Evolutionary conservation across 2,329 filamentous ascomycete species (phyloP), one percentile per base, ranked within the genome.

Genomic region (Cytospora mali): DNA sequence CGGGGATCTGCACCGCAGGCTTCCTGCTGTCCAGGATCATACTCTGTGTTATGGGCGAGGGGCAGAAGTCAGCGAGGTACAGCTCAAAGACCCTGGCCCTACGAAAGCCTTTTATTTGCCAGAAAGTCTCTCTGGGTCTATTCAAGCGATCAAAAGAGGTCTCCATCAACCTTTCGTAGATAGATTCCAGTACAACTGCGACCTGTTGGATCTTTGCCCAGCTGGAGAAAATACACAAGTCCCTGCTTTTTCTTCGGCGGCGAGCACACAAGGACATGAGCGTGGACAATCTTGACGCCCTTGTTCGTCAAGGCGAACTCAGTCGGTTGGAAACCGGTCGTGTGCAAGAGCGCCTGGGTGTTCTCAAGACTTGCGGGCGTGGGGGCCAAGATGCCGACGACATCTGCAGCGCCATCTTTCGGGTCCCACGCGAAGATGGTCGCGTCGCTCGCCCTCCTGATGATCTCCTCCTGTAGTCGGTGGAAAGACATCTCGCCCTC

Each of bases 401-500:
- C 11, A 9, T 46, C 39, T 13, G n/a, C 9, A 13, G 42, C 42
- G 7, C n/a, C 42, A 46, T 23, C n/a, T 46, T n/a, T 2, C 3
- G 42, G n/a, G 2, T 46, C n/a, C 42, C 42, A 46, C 3, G 42
- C 10, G 42, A 46, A 46, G n/a, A 46, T 46, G n/a, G 42, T 46
- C n/a, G 21, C 1, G n/a, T 46, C 42, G 42, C 23, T 3, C 9
- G n/a, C 9, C 13, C 9, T 46, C 23, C 10, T 46, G 42, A 46
- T 21, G 18, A 46, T 46, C 50, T 39, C 55, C 16, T 25, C 42
- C 28, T 58, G 28, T 18, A 58, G 18, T 18, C 55, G 42, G 28
- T 18, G 29, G 21, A 51, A 50, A 4, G 55, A 46, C 33, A 25
- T 49, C 11, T 23, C 23, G 39, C 55, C 55, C 16, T 58, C 55